Base-by-base conservation (phyloP, 495 filamentous ascomycete species). In the Elasticomyces elasticus region DNA sequence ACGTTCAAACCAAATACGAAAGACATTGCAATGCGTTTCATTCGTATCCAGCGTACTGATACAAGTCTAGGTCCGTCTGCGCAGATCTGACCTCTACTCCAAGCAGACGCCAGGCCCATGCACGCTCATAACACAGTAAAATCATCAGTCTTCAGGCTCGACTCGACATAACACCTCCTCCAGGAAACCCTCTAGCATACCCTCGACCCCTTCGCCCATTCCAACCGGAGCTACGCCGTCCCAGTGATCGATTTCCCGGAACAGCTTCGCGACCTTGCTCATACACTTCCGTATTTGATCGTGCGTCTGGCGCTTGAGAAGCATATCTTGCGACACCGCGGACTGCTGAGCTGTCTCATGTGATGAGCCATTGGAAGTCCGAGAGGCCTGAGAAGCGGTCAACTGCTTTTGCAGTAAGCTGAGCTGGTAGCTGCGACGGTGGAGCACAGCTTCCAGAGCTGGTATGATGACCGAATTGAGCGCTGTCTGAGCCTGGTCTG, bases 121-220 rank as follows among this genome's bases (percentile, higher is more conserved):
- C n/a, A 33, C 30, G 30, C 30, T 33, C 30, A 33, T 15, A 7
- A 33, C 30, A 33, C 30, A 33, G 30, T 33, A 7, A 33, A 7
- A 33, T 15, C 30, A 33, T 33, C 30, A 33, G 15, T 61, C 58
- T 48, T 85, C 74, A 7, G 87, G 84, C 67, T 95, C 91, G 28
- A 97, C 85, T 30, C 92, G 72, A 6, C 95, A 87, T n/a, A 98
- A 75, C 15, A 97, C 80, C 73, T 97, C 92, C 72, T 98, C 92
- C 27, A 98, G 72, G 56, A 95, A 80, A 1, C 86, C 90, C 67
- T 98, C 92, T 27, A 97, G 70, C 58, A 96, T 92, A 0, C 82
- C 83, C 43, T 80, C 78, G 17, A 95, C 87, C 12, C 86, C 89
- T 33, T 83, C 84, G 4, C 88, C 90, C 92, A 97, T 95, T 0